phyloP scores from a whole-genome alignment of 257 asterid species.

The Gynochthodes officinalis region DNA sequence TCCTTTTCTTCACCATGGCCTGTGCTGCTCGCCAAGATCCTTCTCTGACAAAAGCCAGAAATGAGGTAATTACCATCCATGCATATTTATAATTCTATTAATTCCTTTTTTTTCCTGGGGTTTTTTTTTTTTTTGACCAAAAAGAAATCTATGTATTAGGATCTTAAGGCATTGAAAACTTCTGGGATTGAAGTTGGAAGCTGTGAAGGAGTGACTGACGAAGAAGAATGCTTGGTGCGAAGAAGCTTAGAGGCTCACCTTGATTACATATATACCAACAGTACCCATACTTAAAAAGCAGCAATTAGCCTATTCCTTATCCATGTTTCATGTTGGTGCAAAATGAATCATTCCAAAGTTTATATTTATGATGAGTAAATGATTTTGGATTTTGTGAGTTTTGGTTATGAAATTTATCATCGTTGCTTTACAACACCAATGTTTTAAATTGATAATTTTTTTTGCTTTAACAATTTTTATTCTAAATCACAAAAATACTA shows the following conservation, averaged over 20 bases:
- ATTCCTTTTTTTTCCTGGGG: too few species aligned
- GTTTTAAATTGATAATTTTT: too few species aligned
- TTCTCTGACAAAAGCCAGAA: not conserved
- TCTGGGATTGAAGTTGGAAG: slow-evolving; percentile 1
- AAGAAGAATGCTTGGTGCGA: slow-evolving; percentile 11
- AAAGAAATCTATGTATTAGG: not conserved
- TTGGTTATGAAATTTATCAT: too few species aligned
- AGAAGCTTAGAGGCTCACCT: slow-evolving; percentile 12
- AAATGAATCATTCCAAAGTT: not conserved
- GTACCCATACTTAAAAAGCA: not conserved
- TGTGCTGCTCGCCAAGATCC: slow-evolving; percentile 22
- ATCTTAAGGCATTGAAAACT: not conserved
- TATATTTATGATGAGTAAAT: not conserved
- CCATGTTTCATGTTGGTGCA: not conserved
- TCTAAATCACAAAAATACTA: too few species aligned
- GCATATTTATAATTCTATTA: too few species aligned
- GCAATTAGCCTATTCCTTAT: not conserved
- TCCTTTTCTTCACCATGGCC: slow-evolving; percentile 16
- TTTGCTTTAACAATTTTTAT: too few species aligned
- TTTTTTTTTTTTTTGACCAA: not conserved
- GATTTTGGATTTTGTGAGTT: too few species aligned
- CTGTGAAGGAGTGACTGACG: slow-evolving; percentile 11
- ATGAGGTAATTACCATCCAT: slow-evolving; percentile 4
- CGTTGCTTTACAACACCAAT: too few species aligned
- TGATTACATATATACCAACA: slow-evolving; percentile 16